Conservation (phyloP, 2,329 filamentous ascomycete species). For the Ceratocystis albifundus region DNA sequence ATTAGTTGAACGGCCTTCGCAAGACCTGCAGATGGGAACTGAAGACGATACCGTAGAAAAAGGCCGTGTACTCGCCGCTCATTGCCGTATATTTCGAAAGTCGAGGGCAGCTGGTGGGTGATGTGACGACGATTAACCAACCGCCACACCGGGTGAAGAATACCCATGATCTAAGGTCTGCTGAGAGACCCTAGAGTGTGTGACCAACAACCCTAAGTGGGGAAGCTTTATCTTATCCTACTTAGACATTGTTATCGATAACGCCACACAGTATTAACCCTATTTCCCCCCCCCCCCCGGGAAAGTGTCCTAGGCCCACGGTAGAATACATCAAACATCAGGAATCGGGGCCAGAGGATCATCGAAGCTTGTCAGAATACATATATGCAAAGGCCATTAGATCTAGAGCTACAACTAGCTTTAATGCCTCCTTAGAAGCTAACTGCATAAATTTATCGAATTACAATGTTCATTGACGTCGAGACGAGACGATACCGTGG, state of each 20-base stretch:
- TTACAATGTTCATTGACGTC: not conserved
- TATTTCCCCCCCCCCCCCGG: no score
- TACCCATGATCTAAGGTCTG: no score
- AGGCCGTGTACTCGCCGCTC: constrained; percentile 20
- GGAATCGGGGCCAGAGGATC: not conserved
- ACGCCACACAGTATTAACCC: not conserved
- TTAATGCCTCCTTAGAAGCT: no score
- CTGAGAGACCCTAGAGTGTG: not conserved
- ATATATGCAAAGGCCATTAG: not conserved
- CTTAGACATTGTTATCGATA: not conserved
- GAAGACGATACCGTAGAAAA: constrained; percentile 36
- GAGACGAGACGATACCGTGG: no score
- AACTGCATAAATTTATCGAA: not conserved
- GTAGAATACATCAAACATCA: not conserved
- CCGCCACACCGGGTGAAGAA: not conserved
- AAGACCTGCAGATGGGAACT: not conserved
- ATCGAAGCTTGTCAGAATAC: not conserved
- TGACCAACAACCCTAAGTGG: not conserved
- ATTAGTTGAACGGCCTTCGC: constrained; percentile 13
- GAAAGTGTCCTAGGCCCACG: not conserved
- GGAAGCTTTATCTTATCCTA: not conserved
- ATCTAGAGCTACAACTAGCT: no score
- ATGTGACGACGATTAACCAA: not conserved
- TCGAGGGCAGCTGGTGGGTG: not conserved
- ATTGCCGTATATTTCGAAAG: not conserved